These are phyloP conservation scores for Westerdykella aurantiaca DNA, from an alignment of 2,329 filamentous ascomycete genomes.

Conservation along the genomic window DNA sequence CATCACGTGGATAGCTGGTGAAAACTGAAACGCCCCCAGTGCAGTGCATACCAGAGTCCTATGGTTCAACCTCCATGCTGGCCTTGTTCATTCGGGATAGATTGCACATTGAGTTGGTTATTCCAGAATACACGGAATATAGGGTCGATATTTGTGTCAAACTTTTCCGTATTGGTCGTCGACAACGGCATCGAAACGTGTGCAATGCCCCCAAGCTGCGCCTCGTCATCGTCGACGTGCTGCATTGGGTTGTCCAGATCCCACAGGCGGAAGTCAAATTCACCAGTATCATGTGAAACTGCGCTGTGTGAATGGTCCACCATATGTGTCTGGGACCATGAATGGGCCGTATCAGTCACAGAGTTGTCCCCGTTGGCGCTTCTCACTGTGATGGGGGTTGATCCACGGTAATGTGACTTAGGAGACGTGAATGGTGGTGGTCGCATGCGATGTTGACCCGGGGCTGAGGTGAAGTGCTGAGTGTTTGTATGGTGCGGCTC, in stretches of 20 bases:
- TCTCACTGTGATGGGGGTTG: too few relatives aligned
- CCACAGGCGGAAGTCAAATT: not conserved
- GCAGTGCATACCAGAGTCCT: too few relatives aligned
- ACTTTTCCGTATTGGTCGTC: not conserved
- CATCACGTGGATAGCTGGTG: too few relatives aligned
- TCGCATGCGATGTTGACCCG: constrained; percentile 1
- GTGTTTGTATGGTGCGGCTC: not conserved
- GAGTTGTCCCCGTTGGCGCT: not conserved
- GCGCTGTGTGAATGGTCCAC: not conserved
- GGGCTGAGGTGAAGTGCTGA: constrained; percentile 5
- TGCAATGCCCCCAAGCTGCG: not conserved
- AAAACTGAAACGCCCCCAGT: too few relatives aligned
- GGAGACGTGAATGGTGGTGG: constrained; percentile 6
- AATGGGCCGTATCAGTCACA: not conserved
- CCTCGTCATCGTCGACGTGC: not conserved
- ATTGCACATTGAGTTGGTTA: not conserved
- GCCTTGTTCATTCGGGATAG: not conserved
- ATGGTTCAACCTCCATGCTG: too few relatives aligned
- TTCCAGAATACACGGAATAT: not conserved
- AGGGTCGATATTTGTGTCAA: not conserved
- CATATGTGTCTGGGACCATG: not conserved
- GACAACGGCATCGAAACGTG: not conserved
- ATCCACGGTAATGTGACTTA: not conserved
- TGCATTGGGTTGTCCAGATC: too few relatives aligned
- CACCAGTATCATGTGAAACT: not conserved